These are phyloP conservation scores for Aureobasidium namibiae DNA, from an alignment of 2,329 filamentous ascomycete genomes.

Conservation along the genomic window DNA sequence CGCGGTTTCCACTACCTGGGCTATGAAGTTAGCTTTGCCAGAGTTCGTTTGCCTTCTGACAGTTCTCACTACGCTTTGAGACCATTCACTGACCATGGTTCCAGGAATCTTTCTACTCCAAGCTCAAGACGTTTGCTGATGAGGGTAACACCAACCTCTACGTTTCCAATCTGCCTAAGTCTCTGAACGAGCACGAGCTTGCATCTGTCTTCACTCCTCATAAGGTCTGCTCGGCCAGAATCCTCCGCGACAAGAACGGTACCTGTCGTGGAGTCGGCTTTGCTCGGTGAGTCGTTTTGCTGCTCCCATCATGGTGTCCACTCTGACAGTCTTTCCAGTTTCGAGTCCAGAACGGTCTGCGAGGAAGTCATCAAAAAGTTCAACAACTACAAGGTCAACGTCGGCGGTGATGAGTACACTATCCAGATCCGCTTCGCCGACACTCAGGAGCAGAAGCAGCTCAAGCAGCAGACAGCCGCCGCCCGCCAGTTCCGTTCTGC, in stretches of 20 bases:
- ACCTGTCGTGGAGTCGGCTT: constrained; percentile 96
- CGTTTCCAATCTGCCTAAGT: constrained; percentile 91
- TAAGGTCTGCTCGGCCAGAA: constrained; percentile 86
- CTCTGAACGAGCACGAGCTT: constrained; percentile 79
- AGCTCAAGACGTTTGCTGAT: constrained; percentile 92
- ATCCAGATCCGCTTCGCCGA: constrained; percentile 95
- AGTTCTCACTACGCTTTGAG: neutral
- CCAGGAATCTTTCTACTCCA: constrained; percentile 94
- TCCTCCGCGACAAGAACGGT: constrained; percentile 83
- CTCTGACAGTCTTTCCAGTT: constrained; percentile 46
- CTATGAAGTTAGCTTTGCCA: constrained; percentile 95
- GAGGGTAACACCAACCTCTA: constrained; percentile 89
- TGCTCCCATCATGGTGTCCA: neutral
- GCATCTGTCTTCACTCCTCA: constrained; percentile 71
- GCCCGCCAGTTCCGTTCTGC: constrained; percentile 92
- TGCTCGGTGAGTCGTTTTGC: constrained; percentile 60
- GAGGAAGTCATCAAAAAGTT: constrained; percentile 82
- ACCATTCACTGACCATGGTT: constrained; percentile 19
- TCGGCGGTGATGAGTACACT: constrained; percentile 66
- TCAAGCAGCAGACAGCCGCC: constrained; percentile 93
- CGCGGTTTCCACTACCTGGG: constrained; percentile 88
- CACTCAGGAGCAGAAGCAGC: constrained; percentile 89
- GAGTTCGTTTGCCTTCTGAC: constrained; percentile 48
- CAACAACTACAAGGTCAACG: constrained; percentile 56
- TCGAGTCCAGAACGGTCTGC: constrained; percentile 80